Evolutionary conservation across 2,329 filamentous ascomycete genomes (phyloP), one percentile per base, ranked within the genome.

Genomic region (Venturia nashicola): DNA sequence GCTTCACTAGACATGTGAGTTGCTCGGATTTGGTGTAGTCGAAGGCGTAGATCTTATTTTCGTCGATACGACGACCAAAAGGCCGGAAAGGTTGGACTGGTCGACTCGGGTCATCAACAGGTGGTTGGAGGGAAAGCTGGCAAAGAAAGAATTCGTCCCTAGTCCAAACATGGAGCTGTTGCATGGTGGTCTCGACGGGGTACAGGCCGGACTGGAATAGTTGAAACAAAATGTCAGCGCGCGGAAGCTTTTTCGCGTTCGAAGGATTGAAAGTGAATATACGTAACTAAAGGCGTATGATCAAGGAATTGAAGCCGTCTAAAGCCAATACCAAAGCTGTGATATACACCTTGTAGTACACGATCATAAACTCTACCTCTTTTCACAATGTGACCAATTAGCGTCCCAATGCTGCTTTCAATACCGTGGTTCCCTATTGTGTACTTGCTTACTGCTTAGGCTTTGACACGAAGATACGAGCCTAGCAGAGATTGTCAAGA

Each of bases 161-260:
- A 63, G 63, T 20, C 68, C 68, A 3, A 65, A 65, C 18, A 65
- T 68, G 0, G 67, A 63, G 16, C 57, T 72, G 6, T 67, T 73
- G 36, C 70, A 27, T 8, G 69, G 68, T 40, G 71, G 71, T 1
- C 59, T 74, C 23, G 27, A 27, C 27, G 27, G 27, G 27, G 27
- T 27, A 27, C 27, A 27, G 27, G 67, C 70, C 36, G 69, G 62
- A 16, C n/a, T 72, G 14, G 64, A 68, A 14, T 6, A 23, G 12
- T 20, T 42, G 23, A 62, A 62, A 62, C 16, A 51, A 27, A 42
- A 60, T 20, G 63, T 65, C n/a, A 42, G 23, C 9, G 63, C 39
- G 2, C 3, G 4, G 32, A 65, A 65, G 34, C 23, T 65, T 40
- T 39, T 8, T 12, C 36, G 1, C 5, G 12, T 9, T 39, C 6